These are phyloP conservation scores for Fusarium sp. DNA, from an alignment of 2,329 filamentous ascomycete species.

Conservation along the genomic window DNA sequence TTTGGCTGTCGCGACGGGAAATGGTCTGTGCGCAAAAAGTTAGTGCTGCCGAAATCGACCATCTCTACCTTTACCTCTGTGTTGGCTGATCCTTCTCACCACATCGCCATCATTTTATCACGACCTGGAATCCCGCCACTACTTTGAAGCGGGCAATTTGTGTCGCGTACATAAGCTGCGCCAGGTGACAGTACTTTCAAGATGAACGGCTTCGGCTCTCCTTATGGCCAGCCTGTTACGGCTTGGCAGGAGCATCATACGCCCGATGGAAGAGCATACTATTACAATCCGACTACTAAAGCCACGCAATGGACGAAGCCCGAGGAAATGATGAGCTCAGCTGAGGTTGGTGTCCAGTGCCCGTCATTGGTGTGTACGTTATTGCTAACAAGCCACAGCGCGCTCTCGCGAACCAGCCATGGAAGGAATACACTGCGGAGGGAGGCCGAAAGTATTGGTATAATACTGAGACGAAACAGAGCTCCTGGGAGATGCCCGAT, in stretches of 20 bases:
- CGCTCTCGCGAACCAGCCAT: constrained; percentile 83
- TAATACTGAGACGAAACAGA: constrained; percentile 90
- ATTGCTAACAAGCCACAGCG: constrained; percentile 57
- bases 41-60: constrained; percentile 21
- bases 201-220: constrained; percentile 69
- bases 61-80: constrained; percentile 9
- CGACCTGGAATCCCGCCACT: not conserved
- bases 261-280: constrained; percentile 86
- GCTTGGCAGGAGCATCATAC: constrained; percentile 86
- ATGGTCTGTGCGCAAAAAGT: constrained; percentile 42
- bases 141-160: not conserved
- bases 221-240: constrained; percentile 60
- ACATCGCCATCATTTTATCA: constrained; percentile 5
- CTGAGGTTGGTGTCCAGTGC: constrained; percentile 68
- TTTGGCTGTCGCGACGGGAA: constrained; percentile 2
- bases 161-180: constrained; percentile 6
- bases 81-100: constrained; percentile 16
- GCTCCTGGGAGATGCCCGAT: constrained; percentile 94
- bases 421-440: constrained; percentile 90
- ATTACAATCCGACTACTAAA: constrained; percentile 88
- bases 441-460: constrained; percentile 95
- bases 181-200: constrained; percentile 19
- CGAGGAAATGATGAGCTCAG: constrained; percentile 83
- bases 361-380: not conserved
- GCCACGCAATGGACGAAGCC: constrained; percentile 96